A percentile compares a stretch with the other conserved stretches of the same genome.
Conservation (phyloP, 805 yeast genomes). For the Hanseniaspora nectarophila region DNA sequence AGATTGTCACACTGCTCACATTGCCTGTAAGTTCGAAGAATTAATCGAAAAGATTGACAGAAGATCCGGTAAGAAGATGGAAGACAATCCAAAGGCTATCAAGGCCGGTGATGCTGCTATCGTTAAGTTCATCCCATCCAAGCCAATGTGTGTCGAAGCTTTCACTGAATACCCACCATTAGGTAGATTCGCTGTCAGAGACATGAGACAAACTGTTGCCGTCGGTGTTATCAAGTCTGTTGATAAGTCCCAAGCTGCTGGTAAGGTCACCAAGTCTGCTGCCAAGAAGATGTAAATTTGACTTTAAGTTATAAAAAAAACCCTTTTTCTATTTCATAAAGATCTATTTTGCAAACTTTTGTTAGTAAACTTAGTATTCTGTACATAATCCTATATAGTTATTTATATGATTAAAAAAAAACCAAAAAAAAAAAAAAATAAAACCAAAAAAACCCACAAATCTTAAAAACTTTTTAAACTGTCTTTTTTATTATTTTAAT, state of each 20-base stretch:
- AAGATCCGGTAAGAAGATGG: constrained; percentile 83
- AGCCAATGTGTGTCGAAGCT: constrained; percentile 91
- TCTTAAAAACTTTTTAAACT: not conserved
- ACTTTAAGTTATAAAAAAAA: not conserved
- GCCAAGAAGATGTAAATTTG: constrained; percentile 18
- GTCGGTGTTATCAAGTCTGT: constrained; percentile 98
- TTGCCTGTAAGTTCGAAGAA: constrained; percentile 77
- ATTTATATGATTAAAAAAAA: not conserved
- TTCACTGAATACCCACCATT: constrained; percentile 92
- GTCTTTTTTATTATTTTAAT: not conserved
- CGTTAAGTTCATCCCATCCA: constrained; percentile 76
- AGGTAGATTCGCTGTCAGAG: constrained; percentile 98
- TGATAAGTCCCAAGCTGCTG: constrained; percentile 67
- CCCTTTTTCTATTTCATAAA: not conserved
- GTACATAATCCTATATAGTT: constrained; percentile 9
- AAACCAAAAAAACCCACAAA: not conserved
- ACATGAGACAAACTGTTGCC: constrained; percentile 99
- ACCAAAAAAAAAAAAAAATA: constrained; percentile 7
- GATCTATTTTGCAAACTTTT: not conserved
- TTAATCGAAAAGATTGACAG: constrained; percentile 78
- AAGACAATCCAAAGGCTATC: constrained; percentile 83
- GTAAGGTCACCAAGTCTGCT: constrained; percentile 97
- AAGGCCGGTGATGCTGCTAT: constrained; percentile 95
- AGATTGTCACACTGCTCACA: constrained; percentile 89
- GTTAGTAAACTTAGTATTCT: not conserved